Percentiles rank a stretch among this genome's conserved stretches.
phyloP scores from a whole-genome alignment of 148 eudicot genomes.

The Diospyros kaki region DNA sequence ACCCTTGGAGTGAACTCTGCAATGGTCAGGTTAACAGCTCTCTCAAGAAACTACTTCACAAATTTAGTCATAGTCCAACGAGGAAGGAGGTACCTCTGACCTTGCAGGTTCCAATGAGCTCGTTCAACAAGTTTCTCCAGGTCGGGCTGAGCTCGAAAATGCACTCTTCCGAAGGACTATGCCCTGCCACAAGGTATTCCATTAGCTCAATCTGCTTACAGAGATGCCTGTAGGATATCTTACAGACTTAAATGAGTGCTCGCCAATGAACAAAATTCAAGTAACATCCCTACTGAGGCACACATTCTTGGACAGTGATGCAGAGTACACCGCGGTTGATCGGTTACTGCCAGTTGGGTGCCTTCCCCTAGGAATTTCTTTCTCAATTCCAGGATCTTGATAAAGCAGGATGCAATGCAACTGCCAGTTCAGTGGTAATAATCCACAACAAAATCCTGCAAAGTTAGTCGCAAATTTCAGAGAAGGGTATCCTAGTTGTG shows the following conservation, averaged over 20 bases:
- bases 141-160: conserved; percentile 16
- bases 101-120: conserved; percentile 20
- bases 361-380: conserved; percentile 17
- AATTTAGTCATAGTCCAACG: neutral
- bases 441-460: conserved; percentile 31
- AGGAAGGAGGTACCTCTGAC: conserved; percentile 15
- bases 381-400: conserved; percentile 2
- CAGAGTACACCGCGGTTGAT: conserved; percentile 32
- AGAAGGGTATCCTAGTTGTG: neutral
- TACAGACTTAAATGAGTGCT: conserved; percentile 22
- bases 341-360: conserved; percentile 41
- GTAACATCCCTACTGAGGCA: conserved; percentile 17
- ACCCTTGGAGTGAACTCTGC: conserved; percentile 26
- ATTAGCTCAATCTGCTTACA: conserved; percentile 5
- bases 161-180: conserved; percentile 31
- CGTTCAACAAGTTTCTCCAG: conserved; percentile 18
- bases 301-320: conserved; percentile 22
- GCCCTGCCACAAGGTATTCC: neutral
- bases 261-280: neutral
- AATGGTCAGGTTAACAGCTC: conserved; percentile 15
- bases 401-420: conserved; percentile 15
- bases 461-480: neutral
- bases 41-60: neutral
- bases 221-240: conserved; percentile 3
- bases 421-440: conserved; percentile 15